Base-by-base conservation (phyloP, 345 rosid species). In the Linum trigynum region DNA sequence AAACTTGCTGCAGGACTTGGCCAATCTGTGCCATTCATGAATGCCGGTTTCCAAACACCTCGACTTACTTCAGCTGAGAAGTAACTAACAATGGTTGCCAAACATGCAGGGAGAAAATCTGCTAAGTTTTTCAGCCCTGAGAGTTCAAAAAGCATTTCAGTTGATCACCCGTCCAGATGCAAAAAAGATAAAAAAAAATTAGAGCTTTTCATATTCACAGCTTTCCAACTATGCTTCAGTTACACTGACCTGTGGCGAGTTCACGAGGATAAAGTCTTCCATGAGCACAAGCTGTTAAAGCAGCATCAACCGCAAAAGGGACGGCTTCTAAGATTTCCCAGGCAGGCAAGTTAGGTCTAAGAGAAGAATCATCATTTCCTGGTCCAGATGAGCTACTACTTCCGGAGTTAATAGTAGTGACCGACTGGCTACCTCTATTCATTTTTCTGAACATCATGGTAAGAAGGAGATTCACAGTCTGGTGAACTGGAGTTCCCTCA, bases 1-100 rank as follows among this genome's bases (percentile, higher is more conserved):
- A 86, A 82, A 48, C 66, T 67, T 48, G 76, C 66, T 32, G 81
- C 71, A 43, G 91, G 91, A 80, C 88, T 86, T 37, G 91, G 91
- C 91, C 91, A 86, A 63, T 86, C 91, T 40, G 69, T 80, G 69
- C 91, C 91, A 74, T 86, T 86, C 88, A 86, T 86, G 6, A 78
- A 80, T 62, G 84, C 91, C 63, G 78, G 80, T 73, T 82, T 80
- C 91, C 88, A 84, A 32, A 77, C 70, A 59, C 88, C 91, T 50
- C 88, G 86, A 62, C 75, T 84, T 38, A 80, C 71, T 76, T 86
- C 91, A 38, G 88, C 88, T 38, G 86, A 70, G 64, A 84, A 84
- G 68, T 84, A 86, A 72, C 77, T 86, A 66, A 83, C 67, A 60
- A 86, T 79, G 37, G 67, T 57, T 6, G 82, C 91, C 69, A 84